Evolutionary conservation across 2,329 filamentous ascomycete species (phyloP).

Genomic region (Exophiala spinifera): DNA sequence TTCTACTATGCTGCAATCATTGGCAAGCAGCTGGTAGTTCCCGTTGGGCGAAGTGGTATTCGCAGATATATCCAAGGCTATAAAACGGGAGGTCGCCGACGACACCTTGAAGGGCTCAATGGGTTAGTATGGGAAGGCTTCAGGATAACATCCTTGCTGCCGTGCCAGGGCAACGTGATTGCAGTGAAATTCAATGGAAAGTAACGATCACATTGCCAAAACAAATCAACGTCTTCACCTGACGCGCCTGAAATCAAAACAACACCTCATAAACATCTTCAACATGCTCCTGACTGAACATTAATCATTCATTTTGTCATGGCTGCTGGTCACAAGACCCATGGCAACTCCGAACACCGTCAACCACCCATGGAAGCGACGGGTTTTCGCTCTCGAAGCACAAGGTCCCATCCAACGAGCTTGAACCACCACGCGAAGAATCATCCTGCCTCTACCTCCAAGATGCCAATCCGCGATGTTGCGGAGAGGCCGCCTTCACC

Average conservation of each 20-base stretch:
- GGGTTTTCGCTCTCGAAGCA: conserved; percentile 9
- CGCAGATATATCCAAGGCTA: too few relatives aligned
- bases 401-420: not conserved
- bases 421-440: not conserved
- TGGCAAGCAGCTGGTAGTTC: not conserved
- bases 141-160: not conserved
- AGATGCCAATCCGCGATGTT: not conserved
- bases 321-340: not conserved
- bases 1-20: not conserved
- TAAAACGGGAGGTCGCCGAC: too few relatives aligned
- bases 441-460: not conserved
- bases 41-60: too few relatives aligned
- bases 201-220: not conserved
- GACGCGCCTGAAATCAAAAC: not conserved
- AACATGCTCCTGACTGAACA: not conserved
- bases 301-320: not conserved
- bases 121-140: too few relatives aligned
- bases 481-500: not conserved
- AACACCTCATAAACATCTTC: not conserved
- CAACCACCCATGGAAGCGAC: conserved; percentile 1
- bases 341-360: not conserved
- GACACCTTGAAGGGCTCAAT: too few relatives aligned
- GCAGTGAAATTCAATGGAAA: not conserved
- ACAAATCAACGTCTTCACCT: not conserved
- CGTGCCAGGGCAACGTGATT: not conserved